Evolutionary conservation across 192 early-diverging fungal genomes (phyloP).

Genomic region (Podila epicladia): DNA sequence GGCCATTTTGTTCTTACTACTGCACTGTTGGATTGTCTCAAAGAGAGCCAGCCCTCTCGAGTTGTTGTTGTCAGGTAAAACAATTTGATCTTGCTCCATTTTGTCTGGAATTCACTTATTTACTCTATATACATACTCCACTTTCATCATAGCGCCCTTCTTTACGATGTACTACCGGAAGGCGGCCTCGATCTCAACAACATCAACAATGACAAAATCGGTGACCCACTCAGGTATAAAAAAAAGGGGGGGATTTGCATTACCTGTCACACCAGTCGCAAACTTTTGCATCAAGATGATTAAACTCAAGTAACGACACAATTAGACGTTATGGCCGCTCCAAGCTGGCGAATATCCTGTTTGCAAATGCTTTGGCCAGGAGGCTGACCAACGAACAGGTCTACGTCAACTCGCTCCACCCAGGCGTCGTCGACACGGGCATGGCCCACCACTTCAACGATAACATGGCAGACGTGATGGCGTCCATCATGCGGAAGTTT

Average conservation of each 20-base stretch:
- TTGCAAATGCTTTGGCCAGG: constrained; percentile 52
- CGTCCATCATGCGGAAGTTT: background rate
- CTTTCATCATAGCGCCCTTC: constrained; percentile 28
- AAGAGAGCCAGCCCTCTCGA: constrained; percentile 32
- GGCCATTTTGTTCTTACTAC: constrained; percentile 42
- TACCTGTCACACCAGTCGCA: background rate
- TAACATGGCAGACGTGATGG: background rate
- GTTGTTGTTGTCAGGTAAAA: constrained; percentile 49
- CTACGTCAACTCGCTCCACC: constrained; percentile 55
- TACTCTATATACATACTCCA: background rate
- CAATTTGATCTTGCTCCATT: background rate
- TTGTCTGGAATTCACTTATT: background rate
- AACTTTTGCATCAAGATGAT: background rate
- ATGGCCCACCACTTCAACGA: constrained; percentile 13
- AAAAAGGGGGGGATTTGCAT: too few species aligned
- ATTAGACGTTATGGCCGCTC: constrained; percentile 46
- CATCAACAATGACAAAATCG: constrained; percentile 26
- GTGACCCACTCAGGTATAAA: constrained; percentile 15
- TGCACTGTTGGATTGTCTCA: constrained; percentile 27
- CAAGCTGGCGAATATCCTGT: constrained; percentile 61
- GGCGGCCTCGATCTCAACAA: constrained; percentile 43
- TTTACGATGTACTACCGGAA: constrained; percentile 10
- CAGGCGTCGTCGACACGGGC: constrained; percentile 37
- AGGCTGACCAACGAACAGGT: constrained; percentile 16
- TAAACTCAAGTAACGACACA: constrained; percentile 5